A percentile compares a stretch with the other conserved stretches of the same genome.
Conservation (phyloP, 1,284 basidiomycete species). For the Sanghuangporus baumii region DNA sequence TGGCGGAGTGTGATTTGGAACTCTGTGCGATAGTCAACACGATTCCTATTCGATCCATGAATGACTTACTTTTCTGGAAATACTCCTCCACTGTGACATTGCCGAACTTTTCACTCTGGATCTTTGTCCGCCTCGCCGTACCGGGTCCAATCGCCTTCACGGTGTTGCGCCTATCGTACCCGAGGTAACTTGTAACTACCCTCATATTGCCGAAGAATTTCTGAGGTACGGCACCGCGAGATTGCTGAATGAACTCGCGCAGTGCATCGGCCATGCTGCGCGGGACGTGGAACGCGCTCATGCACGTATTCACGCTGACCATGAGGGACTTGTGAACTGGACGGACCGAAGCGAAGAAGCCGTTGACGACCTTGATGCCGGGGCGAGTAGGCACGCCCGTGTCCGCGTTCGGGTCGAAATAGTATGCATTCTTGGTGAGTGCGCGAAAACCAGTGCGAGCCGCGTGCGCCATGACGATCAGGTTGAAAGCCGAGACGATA, state of each 20-base stretch:
- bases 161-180: slow-evolving; percentile 45
- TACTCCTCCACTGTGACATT: slow-evolving; percentile 54
- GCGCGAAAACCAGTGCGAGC: slow-evolving; percentile 44
- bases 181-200: slow-evolving; percentile 52
- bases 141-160: slow-evolving; percentile 40
- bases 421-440: slow-evolving; percentile 57
- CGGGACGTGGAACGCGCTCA: slow-evolving; percentile 64
- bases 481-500: slow-evolving; percentile 56
- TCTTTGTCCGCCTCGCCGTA: slow-evolving; percentile 42
- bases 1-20: slow-evolving; percentile 46
- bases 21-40: slow-evolving; percentile 33
- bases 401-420: slow-evolving; percentile 38
- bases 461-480: slow-evolving; percentile 57
- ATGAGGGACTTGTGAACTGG: slow-evolving; percentile 60
- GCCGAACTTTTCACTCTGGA: slow-evolving; percentile 49
- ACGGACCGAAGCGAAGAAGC: slow-evolving; percentile 63
- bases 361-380: slow-evolving; percentile 53
- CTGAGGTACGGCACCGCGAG: slow-evolving; percentile 32
- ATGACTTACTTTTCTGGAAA: slow-evolving; percentile 53
- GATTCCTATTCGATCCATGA: slow-evolving; percentile 23
- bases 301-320: slow-evolving; percentile 72
- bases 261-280: slow-evolving; percentile 51
- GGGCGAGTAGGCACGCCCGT: slow-evolving; percentile 31
- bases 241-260: slow-evolving; percentile 36
- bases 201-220: slow-evolving; percentile 48